These are phyloP conservation scores for Vicia sativa DNA, from an alignment of 306 rosid genomes.

Conservation along the genomic window DNA sequence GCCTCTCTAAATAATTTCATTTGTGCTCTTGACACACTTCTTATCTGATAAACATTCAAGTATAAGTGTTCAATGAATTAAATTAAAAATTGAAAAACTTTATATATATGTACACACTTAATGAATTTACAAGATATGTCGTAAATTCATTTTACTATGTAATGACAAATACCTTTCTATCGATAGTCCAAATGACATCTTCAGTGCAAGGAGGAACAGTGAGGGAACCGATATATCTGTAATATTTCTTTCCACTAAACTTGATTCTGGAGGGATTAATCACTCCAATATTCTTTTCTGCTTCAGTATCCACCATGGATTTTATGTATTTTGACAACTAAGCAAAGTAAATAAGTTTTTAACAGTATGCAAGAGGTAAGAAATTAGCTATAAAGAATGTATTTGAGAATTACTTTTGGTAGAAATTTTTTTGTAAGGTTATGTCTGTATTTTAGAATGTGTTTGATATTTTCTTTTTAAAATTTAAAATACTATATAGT, in stretches of 20 bases:
- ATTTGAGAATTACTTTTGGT: no score
- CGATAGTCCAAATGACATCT: constrained; percentile 73
- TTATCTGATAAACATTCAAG: constrained; percentile 38
- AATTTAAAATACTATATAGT: no score
- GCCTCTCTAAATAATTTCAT: constrained; percentile 53
- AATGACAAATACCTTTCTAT: constrained; percentile 66
- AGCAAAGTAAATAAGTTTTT: no score
- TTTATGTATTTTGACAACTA: constrained; percentile 52
- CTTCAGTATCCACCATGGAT: constrained; percentile 34
- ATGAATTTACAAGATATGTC: no score
- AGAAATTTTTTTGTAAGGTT: no score
- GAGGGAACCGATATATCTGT: constrained; percentile 72
- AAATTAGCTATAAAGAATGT: no score
- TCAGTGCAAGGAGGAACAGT: constrained; percentile 79
- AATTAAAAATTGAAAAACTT: no score
- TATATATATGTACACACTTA: no score
- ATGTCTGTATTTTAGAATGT: no score
- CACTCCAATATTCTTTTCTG: constrained; percentile 47
- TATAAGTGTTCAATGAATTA: background rate
- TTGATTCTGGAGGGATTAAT: constrained; percentile 52
- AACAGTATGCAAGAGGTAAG: no score
- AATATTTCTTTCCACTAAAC: constrained; percentile 52
- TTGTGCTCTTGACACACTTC: constrained; percentile 51
- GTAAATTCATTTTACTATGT: no score
- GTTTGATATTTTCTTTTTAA: no score